Percentiles rank a stretch among this genome's conserved stretches.
Evolutionary conservation across 345 rosid genomes (phyloP).

Genomic region (Rhizophora apiculata): DNA sequence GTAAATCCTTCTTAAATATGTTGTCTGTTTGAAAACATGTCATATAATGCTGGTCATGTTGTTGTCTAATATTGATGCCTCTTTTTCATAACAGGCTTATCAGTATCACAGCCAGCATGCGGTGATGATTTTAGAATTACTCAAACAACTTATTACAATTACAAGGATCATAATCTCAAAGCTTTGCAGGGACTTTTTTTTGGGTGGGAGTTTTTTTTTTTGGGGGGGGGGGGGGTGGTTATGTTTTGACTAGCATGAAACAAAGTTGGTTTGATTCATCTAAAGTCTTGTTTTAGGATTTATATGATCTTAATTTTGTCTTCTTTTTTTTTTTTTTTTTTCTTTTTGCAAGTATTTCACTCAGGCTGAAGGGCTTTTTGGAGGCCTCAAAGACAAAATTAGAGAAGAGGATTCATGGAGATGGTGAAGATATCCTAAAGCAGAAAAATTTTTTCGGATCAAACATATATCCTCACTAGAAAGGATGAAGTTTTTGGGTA

Average conservation of each 20-base stretch:
- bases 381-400: constrained; percentile 50
- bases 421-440: constrained; percentile 57
- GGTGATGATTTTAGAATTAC: constrained; percentile 59
- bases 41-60: background rate
- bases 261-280: background rate
- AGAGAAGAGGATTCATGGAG: constrained; percentile 59
- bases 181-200: constrained; percentile 48
- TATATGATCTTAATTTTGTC: background rate
- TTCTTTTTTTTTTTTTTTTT: constrained; percentile 9
- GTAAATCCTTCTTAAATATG: too few relatives aligned
- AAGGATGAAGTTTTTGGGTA: constrained; percentile 84
- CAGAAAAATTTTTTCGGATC: constrained; percentile 82
- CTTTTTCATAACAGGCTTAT: constrained; percentile 26
- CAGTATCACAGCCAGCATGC: constrained; percentile 31
- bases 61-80: background rate
- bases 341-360: background rate
- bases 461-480: constrained; percentile 85
- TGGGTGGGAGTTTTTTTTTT: too few relatives aligned
- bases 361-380: constrained; percentile 72
- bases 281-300: background rate
- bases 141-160: constrained; percentile 64
- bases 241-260: constrained; percentile 14
- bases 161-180: constrained; percentile 59
- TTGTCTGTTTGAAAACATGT: too few relatives aligned
- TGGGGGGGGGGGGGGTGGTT: constrained; percentile 57